phyloP scores from a whole-genome alignment of 352 stramenopile species.

The Phytophthora hibernalis region DNA sequence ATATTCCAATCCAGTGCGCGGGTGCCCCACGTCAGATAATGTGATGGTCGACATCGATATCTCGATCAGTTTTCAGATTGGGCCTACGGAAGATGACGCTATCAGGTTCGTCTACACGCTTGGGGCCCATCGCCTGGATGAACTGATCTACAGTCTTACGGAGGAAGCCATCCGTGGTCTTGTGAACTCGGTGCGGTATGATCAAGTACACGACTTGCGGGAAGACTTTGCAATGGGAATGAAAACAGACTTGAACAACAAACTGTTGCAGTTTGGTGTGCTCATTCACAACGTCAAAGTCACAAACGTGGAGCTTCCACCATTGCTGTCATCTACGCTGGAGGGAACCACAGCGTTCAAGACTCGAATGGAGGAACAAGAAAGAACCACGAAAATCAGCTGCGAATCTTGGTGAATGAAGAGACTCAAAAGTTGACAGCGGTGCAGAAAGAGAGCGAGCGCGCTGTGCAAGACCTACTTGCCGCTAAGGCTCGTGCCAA shows the following conservation, averaged over 20 bases:
- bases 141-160: slow-evolving; percentile 69
- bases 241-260: slow-evolving; percentile 78
- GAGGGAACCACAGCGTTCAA: slow-evolving; percentile 85
- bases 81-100: slow-evolving; percentile 66
- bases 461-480: slow-evolving; percentile 67
- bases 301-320: slow-evolving; percentile 74
- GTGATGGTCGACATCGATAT: slow-evolving; percentile 87
- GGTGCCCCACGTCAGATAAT: slow-evolving; percentile 77
- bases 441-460: slow-evolving; percentile 76
- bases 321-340: slow-evolving; percentile 58
- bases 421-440: slow-evolving; percentile 77
- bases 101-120: slow-evolving; percentile 82
- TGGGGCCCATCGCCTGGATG: slow-evolving; percentile 73
- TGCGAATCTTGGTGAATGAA: slow-evolving; percentile 79
- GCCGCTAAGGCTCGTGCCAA: slow-evolving; percentile 60
- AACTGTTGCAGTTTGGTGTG: slow-evolving; percentile 66
- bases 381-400: slow-evolving; percentile 88
- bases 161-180: slow-evolving; percentile 75
- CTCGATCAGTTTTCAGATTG: slow-evolving; percentile 84
- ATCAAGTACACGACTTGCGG: slow-evolving; percentile 74
- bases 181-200: slow-evolving; percentile 74
- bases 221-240: slow-evolving; percentile 80
- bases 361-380: slow-evolving; percentile 82
- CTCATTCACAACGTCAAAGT: slow-evolving; percentile 89
- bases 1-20: slow-evolving; percentile 67